Percentiles rank a stretch among this genome's conserved stretches.
These are phyloP conservation scores for Globisporangium orthogonon DNA, from an alignment of 352 stramenopile genomes.

Conservation along the genomic window DNA sequence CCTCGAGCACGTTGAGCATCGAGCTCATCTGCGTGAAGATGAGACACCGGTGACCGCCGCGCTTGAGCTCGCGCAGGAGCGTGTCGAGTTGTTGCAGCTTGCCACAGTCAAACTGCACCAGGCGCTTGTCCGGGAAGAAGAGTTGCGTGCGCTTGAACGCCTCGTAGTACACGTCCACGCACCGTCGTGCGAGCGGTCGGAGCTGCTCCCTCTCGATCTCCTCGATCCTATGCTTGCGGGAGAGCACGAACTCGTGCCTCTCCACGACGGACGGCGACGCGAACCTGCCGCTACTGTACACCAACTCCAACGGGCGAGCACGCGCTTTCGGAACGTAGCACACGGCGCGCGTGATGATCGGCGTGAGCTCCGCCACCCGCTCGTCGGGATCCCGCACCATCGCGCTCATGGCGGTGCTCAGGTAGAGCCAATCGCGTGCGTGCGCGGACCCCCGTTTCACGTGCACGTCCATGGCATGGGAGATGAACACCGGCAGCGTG, in stretches of 20 bases:
- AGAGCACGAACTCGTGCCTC: constrained; percentile 25
- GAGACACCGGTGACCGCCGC: constrained; percentile 90
- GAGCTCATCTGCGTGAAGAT: constrained; percentile 99
- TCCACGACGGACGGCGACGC: constrained; percentile 2
- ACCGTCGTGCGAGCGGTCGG: constrained; percentile 24
- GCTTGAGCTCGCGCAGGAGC: constrained; percentile 95
- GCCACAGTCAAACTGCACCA: constrained; percentile 98
- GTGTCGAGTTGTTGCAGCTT: constrained; percentile 84
- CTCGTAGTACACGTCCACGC: constrained; percentile 45
- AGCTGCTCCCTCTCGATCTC: constrained; percentile 15
- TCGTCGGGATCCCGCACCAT: constrained; percentile 44
- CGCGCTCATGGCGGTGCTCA: constrained; percentile 29
- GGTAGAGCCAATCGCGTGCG: constrained; percentile 12
- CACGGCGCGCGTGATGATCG: constrained; percentile 52
- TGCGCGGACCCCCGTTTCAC: constrained; percentile 11
- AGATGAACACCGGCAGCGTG: constrained; percentile 66
- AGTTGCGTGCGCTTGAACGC: constrained; percentile 80
- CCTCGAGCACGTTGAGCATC: constrained; percentile 99
- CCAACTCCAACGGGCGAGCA: constrained; percentile 24
- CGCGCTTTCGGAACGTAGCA: constrained; percentile 75
- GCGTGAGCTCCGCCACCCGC: constrained; percentile 31
- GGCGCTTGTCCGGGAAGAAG: constrained; percentile 96
- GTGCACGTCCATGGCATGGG: constrained; percentile 67
- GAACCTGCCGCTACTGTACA: constrained; percentile 39
- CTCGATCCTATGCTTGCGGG: constrained; percentile 20